Evolutionary conservation across 192 early-diverging fungal genomes (phyloP).

Genomic region (Chytriomyces confervae): DNA sequence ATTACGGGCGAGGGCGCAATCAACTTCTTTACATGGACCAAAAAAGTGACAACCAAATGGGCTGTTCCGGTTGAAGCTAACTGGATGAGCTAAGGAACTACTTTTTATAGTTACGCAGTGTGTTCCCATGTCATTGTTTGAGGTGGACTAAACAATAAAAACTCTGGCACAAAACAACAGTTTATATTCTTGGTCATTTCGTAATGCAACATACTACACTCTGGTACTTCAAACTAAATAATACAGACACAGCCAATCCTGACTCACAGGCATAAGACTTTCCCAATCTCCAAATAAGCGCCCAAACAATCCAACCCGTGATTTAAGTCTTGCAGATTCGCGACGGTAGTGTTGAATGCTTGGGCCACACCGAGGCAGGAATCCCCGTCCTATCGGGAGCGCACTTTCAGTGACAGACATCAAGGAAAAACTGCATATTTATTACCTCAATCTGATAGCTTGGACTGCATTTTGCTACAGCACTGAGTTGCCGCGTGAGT

Average conservation of each 20-base stretch:
- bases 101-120: background rate
- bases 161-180: too few species aligned
- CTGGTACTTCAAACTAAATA: too few species aligned
- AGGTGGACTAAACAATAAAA: too few species aligned
- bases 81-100: conserved; percentile 35
- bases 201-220: too few species aligned
- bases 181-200: too few species aligned
- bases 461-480: background rate
- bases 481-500: background rate
- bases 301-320: background rate
- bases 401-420: background rate
- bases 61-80: conserved; percentile 54
- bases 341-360: background rate
- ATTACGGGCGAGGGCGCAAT: conserved; percentile 70
- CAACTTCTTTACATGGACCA: conserved; percentile 75
- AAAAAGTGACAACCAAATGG: conserved; percentile 85
- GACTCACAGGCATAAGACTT: background rate
- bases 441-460: background rate
- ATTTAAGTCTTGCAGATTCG: background rate
- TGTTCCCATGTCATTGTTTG: too few species aligned
- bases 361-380: background rate
- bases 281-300: background rate
- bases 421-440: background rate
- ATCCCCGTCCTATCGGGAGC: background rate
- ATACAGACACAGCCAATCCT: too few species aligned